A percentile compares a stretch with the other conserved stretches of the same genome.
Evolutionary conservation across 768 basidiomycete genomes (phyloP).

Genomic region (Tricholoma matsutake): DNA sequence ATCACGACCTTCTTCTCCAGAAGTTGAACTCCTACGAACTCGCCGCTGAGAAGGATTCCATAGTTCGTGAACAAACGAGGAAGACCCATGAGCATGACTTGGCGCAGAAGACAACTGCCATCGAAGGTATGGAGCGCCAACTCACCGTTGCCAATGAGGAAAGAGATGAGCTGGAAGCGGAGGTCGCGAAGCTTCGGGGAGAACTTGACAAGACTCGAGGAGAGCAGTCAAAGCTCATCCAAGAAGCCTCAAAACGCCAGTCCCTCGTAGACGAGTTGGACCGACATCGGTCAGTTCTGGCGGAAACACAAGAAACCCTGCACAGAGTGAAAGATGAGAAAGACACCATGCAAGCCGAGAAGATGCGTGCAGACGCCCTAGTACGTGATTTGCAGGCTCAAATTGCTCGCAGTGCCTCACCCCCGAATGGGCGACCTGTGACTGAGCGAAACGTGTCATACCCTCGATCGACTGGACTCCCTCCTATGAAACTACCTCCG

Average conservation of each 20-base stretch:
- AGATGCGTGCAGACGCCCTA: conserved; percentile 60
- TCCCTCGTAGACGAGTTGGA: conserved; percentile 75
- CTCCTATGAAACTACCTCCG: conserved; percentile 77
- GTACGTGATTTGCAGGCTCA: conserved; percentile 81
- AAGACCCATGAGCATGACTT: conserved; percentile 45
- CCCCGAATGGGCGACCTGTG: conserved; percentile 49
- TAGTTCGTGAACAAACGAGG: conserved; percentile 40
- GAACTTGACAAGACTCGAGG: conserved; percentile 57
- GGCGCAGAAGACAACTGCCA: conserved; percentile 44
- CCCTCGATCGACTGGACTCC: conserved; percentile 56
- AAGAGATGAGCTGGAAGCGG: conserved; percentile 40
- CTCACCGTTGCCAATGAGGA: conserved; percentile 44
- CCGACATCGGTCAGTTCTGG: conserved; percentile 68
- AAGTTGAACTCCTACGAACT: conserved; percentile 63
- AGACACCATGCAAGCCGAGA: conserved; percentile 72
- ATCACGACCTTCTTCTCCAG: conserved; percentile 48
- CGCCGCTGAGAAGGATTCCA: conserved; percentile 47
- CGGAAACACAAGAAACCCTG: conserved; percentile 74
- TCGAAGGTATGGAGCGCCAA: conserved; percentile 49
- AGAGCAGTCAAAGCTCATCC: conserved; percentile 60
- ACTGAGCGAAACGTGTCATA: conserved; percentile 54
- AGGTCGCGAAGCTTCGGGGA: conserved; percentile 50
- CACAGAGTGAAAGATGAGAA: conserved; percentile 83
- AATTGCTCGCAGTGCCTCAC: conserved; percentile 54
- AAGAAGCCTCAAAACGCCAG: conserved; percentile 73